Conservation (phyloP, 164 flowering plant species). For the Dillenia suffruticosa region DNA sequence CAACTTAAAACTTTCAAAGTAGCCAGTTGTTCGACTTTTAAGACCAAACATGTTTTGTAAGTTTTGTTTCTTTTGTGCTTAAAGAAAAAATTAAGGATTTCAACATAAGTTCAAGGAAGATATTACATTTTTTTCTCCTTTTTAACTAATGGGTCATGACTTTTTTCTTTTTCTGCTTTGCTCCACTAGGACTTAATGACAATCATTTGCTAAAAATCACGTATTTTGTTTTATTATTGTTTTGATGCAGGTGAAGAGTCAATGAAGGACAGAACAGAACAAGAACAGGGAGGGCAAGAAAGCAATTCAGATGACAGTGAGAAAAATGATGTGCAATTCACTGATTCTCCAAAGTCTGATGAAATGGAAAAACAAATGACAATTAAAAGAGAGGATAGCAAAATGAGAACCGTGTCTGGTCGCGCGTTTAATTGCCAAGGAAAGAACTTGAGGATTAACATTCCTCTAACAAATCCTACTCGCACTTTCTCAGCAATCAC, state of each 20-base stretch:
- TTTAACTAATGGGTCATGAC: not conserved
- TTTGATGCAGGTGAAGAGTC: conserved; percentile 58
- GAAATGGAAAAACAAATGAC: conserved; percentile 42
- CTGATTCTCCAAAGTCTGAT: conserved; percentile 39
- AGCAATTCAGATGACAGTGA: conserved; percentile 31
- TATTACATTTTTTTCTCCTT: not conserved
- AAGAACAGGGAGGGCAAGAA: conserved; percentile 43
- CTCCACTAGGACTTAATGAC: not conserved
- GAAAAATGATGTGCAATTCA: conserved; percentile 28
- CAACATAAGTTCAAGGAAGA: not conserved
- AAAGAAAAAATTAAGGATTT: too few species aligned
- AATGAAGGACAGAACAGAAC: conserved; percentile 37
- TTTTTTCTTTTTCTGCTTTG: too few species aligned
- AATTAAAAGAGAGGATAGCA: conserved; percentile 44
- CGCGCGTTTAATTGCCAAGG: conserved; percentile 61
- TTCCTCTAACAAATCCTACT: conserved; percentile 83
- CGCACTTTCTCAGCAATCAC: conserved; percentile 76
- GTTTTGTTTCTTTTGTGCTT: too few species aligned
- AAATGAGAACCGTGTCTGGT: conserved; percentile 43
- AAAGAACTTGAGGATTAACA: conserved; percentile 62
- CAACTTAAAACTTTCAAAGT: too few species aligned
- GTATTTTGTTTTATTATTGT: not conserved
- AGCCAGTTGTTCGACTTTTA: too few species aligned
- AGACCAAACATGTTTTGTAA: too few species aligned
- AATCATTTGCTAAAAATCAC: not conserved